Base-by-base conservation (phyloP, 495 filamentous ascomycete species). In the Daldinia childiae region DNA sequence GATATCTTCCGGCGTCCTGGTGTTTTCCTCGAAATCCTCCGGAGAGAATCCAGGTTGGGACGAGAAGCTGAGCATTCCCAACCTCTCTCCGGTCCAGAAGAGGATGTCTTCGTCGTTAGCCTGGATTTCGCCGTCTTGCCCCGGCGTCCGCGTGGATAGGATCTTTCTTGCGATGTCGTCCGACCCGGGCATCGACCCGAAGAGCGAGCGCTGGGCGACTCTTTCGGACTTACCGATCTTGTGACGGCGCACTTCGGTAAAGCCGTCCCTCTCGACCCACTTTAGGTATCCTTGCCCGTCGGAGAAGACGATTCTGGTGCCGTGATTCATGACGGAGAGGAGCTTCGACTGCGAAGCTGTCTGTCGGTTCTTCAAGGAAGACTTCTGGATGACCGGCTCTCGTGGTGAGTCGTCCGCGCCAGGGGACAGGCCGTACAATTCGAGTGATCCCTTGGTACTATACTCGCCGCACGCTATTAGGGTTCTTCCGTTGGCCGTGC, bases 381-480 rank as follows among this genome's bases (percentile, higher is more conserved):
- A 81, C 43, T 79, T 79, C 56, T 82, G 82, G 27, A 83, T 69
- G 76, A 24, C 77, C 76, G 30, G 77, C 71, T 24, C 74, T 66
- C 12, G 76, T 76, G 65, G 74, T 71, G 24, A 63, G 45, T 29
- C 72, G 26, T 66, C 58, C 9, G 39, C 48, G 9, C 60, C 51
- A 6, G 78, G 80, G 66, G 77, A 76, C 9, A 95, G 79, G 55
- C 88, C 88, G 78, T 97, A 97, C n/a, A 97, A 81, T 75, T 98
- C 95, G 9, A 98, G 83, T 0, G 92, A 94, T 6, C 95, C 95
- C 74, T 94, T 91, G 19, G 92, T 93, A 65, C 96, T 96, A 80
- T 98, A 98, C 77, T 97, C 93, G n/a, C 94, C 95, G 64, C 91
- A 92, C 17, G 94, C 93, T 36, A 95, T 87, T 43, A 98, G 80